Evolutionary conservation across 306 rosid species (phyloP), one percentile per base, ranked within the genome.

Genomic region (Vigna trinervia): DNA sequence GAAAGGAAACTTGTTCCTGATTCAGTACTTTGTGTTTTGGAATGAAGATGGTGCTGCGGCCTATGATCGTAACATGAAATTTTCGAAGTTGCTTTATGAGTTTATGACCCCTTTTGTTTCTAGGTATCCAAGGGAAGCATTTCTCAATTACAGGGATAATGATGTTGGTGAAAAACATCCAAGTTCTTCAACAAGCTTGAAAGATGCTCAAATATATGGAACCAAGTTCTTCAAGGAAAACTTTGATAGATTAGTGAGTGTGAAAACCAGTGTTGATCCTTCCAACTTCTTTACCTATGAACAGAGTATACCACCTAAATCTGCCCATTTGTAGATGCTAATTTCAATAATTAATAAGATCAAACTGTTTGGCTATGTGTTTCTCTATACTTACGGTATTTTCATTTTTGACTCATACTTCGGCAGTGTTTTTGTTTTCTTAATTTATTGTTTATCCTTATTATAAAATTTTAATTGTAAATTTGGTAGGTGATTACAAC

Each of bases 131-230:
- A 82, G 86, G 60, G 77, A 70, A 6, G 59, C 77, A 0, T 85
- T 78, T n/a, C 74, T 63, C 0, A 81, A 77, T 13, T 81, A 85
- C 0, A 81, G 85, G n/a, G 88, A 85, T 59, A 13, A 45, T 36
- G 83, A 77, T 61, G 28, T 85, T 38, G 88, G 88, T 3, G 85
- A 75, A 48, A 73, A 73, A 48, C 75, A 12, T 77, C 71, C 81
- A 6, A 85, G 85, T 28, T 46, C 14, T 69, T 36, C 6, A 2
- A 34, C 75, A 0, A 13, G 2, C 17, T 4, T 68, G n/a, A 34
- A 22, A 0, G 4, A 12, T 1, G 54, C 78, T 68, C 2, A 1
- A 0, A 54, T 0, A 36, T 81, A 81, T 68, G 88, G 85, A 12
- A 22, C 4, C 48, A 78, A 78, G 48, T 53, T 10, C 6, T 85